A percentile compares a stretch with the other conserved stretches of the same genome.
These are phyloP conservation scores for Dioszegia crocea DNA, from an alignment of 768 basidiomycete genomes.

Conservation along the genomic window DNA sequence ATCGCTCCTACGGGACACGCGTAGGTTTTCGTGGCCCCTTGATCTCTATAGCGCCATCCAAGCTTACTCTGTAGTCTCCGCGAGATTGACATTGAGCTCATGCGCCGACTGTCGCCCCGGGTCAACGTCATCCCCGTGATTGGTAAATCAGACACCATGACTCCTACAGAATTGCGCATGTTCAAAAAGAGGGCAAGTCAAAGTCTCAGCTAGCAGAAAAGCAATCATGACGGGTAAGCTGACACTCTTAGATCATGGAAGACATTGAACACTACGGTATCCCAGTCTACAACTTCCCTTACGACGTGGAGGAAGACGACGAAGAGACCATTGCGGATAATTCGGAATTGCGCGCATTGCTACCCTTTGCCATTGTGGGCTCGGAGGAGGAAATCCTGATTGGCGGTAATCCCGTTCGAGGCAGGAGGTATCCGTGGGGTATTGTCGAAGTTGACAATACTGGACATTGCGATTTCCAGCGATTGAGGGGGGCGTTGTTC, in stretches of 20 bases:
- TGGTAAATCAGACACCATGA: conserved; percentile 93
- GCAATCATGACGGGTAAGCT: too few relatives aligned
- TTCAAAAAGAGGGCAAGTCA: conserved; percentile 83
- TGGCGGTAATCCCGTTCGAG: conserved; percentile 77
- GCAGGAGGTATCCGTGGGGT: conserved; percentile 97
- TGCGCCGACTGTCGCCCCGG: conserved; percentile 93
- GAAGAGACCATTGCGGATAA: conserved; percentile 98
- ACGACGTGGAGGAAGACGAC: conserved; percentile 98
- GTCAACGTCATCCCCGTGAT: conserved; percentile 98
- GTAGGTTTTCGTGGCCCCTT: conserved; percentile 23
- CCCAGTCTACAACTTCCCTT: conserved; percentile 99
- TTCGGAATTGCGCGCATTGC: conserved; percentile 81
- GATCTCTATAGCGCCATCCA: not conserved
- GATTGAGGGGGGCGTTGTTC: conserved; percentile 83
- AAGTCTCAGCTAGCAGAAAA: too few relatives aligned
- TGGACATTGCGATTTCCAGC: conserved; percentile 98
- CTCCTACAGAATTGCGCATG: conserved; percentile 81
- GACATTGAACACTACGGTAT: conserved; percentile 98
- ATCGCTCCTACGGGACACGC: conserved; percentile 70
- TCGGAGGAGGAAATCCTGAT: conserved; percentile 95
- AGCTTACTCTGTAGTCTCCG: conserved; percentile 56
- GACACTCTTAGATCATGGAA: conserved; percentile 78
- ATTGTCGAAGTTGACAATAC: conserved; percentile 98
- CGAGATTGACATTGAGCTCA: conserved; percentile 98
- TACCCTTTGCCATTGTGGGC: conserved; percentile 96